Base-by-base conservation (phyloP, 495 filamentous ascomycete species). In the Hamigera avellanea region DNA sequence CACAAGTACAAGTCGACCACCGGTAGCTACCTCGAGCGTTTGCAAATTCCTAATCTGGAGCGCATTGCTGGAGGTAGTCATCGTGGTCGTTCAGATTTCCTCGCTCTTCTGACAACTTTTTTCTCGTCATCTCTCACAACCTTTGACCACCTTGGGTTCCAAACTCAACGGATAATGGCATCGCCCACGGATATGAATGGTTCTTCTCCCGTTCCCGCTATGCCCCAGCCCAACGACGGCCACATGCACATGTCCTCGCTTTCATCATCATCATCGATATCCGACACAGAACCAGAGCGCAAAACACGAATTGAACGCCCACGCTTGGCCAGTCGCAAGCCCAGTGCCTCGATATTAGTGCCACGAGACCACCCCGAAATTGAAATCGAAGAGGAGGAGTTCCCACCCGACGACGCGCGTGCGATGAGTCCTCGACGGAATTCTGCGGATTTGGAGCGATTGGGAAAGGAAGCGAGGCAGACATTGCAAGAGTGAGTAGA, bases 401-500 rank as follows among this genome's bases (percentile, higher is more conserved):
- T 80, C 41, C 86, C 84, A 14, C 81, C 81, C 2, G 80, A 86
- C 55, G 91, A 95, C 54, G 87, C 89, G 26, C 67, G 89, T 39
- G 80, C 86, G 28, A 98, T 98, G 91, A 94, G 86, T 57, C 91
- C 91, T 1, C 73, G 89, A 41, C 71, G 88, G 46, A 93, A 83
- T 45, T 93, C 78, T 40, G 85, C 86, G 33, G 89, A 98, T 47
- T 66, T 94, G 19, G 83, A 94, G 48, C 73, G 73, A 45, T 70
- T 98, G 64, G 78, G 86, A 35, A 76, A 82, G 50, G 83, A 88
- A 46, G 85, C 87, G 32, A 70, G 78, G 32, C 59, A 72, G 44
- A 70, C 74, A 16, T 57, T 83, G 41, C 74, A 81, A 44, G 75
- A 73, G 76, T 76, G 57, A 67, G 74, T 65, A 26, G 28, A 32